Conservation (phyloP, 257 asterid species). For the Coffea canephora region DNA sequence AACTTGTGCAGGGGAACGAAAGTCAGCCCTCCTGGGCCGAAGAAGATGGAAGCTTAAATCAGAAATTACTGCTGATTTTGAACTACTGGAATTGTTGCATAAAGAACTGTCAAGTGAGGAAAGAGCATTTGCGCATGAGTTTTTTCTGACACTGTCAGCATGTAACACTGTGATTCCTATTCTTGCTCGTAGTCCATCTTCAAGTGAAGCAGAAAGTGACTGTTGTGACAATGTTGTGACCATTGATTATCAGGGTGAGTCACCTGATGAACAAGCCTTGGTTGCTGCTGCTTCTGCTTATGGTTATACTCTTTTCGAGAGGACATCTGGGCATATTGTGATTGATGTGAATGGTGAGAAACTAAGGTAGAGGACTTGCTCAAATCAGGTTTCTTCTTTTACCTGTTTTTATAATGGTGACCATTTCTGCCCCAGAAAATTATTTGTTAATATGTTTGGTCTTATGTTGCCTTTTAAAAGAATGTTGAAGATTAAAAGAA, state of each 20-base stretch:
- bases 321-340: conserved; percentile 92
- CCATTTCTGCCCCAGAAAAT: background rate
- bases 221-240: conserved; percentile 32
- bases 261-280: conserved; percentile 98
- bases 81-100: conserved; percentile 71
- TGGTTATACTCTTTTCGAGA: conserved; percentile 89
- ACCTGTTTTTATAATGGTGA: background rate
- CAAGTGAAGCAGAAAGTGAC: conserved; percentile 33
- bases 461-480: too few relatives aligned
- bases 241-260: conserved; percentile 93
- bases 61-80: conserved; percentile 60
- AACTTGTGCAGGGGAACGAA: conserved; percentile 45
- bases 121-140: conserved; percentile 77
- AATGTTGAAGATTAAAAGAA: background rate
- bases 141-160: conserved; percentile 87
- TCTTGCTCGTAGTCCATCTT: conserved; percentile 45
- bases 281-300: conserved; percentile 94
- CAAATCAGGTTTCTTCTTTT: conserved; percentile 17
- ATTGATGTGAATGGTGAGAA: conserved; percentile 94
- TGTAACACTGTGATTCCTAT: conserved; percentile 97
- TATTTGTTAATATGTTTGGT: background rate
- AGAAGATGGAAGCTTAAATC: conserved; percentile 78
- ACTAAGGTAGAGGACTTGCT: conserved; percentile 67
- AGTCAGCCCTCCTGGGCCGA: conserved; percentile 24
- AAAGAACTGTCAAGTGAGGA: conserved; percentile 60